A percentile compares a stretch with the other conserved stretches of the same genome.
Evolutionary conservation across 129 eudicot species (phyloP).

Genomic region (Tagetes patula): DNA sequence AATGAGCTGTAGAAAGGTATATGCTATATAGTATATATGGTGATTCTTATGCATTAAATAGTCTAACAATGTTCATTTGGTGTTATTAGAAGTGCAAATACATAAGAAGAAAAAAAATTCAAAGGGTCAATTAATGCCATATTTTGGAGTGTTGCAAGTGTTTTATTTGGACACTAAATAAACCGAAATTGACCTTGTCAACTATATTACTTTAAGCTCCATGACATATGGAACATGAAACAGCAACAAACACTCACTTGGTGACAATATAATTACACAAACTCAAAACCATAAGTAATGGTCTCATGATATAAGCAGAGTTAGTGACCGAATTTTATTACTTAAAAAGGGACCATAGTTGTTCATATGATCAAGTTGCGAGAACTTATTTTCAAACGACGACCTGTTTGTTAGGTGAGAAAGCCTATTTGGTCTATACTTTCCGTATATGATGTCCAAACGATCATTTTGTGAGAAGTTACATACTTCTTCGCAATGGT

Average conservation of each 20-base stretch:
- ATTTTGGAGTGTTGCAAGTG: neutral
- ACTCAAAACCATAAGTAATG: neutral
- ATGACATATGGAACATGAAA: slow-evolving; percentile 19
- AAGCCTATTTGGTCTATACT: too few species aligned
- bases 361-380: too few species aligned
- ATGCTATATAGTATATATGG: too few species aligned
- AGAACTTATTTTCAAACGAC: too few species aligned
- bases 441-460: too few species aligned
- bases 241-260: slow-evolving; percentile 3
- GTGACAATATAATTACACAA: slow-evolving; percentile 19
- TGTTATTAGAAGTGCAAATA: neutral
- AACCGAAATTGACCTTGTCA: neutral
- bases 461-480: too few species aligned
- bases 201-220: neutral
- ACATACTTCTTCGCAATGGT: too few species aligned
- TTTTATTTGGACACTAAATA: neutral
- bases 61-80: neutral
- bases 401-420: too few species aligned
- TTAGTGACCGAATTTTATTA: too few species aligned
- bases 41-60: neutral
- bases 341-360: too few species aligned
- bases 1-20: too few species aligned
- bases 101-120: neutral
- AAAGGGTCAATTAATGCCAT: neutral
- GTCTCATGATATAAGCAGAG: too few species aligned